Base-by-base conservation (phyloP, 2,329 filamentous ascomycete species). In the Colletotrichum cereale region DNA sequence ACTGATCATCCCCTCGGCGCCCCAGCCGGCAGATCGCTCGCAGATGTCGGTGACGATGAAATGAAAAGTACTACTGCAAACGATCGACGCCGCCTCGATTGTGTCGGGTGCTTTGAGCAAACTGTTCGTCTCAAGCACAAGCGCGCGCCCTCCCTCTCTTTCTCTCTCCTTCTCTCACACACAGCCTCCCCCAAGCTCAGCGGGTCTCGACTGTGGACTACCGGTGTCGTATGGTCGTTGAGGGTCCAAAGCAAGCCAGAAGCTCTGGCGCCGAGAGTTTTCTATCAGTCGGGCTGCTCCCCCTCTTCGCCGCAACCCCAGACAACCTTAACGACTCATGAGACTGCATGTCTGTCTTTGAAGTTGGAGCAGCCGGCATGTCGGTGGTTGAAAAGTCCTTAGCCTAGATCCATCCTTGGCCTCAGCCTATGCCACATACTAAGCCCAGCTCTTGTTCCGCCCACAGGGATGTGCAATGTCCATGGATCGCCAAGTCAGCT, bases 271-370 rank as follows among this genome's bases (percentile, higher is more conserved):
- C 53, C 47, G 26, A 56, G 31, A 61, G 66, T 48, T 63, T 18
- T 47, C 55, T 44, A 44, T n/a, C 55, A 14, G 50, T n/a, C 55
- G 18, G 48, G 62, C 48, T 58, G 63, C 38, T 36, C 29, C 42
- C 63, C 29, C 50, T 62, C 44, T 31, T 53, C 67, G 64, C 57
- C 36, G 57, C 64, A 71, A 52, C 60, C 52, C 58, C 36, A 69
- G 69, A 60, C 69, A 72, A 64, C 52, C 66, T 64, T 72, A 42
- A 64, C 65, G 69, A 72, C 53, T 69, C 60, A 69, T 63, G 66
- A 44, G 38, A 55, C 44, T 53, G 58, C 65, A 55, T 72, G 14
- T 72, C 65, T 60, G 7, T 53, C 48, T 42, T 21, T 55, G 26
- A 44, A 34, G 47, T 44, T 16, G 34, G 42, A 55, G 57, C 57